Conservation (phyloP, 2,329 filamentous ascomycete species). For the Sporothrix sp. region DNA sequence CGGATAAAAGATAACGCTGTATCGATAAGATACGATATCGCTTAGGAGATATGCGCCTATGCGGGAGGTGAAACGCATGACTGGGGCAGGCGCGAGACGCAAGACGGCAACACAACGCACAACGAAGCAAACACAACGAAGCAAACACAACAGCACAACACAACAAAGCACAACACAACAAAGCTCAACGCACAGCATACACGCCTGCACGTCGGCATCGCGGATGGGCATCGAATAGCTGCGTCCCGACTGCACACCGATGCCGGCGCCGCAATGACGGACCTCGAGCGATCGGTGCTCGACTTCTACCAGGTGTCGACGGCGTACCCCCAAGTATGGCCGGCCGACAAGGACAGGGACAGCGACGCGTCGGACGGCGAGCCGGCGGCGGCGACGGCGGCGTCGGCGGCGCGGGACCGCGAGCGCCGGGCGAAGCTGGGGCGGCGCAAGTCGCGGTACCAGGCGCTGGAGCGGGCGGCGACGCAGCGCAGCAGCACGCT, state of each 20-base stretch:
- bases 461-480: constrained; percentile 67
- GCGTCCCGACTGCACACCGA: not conserved
- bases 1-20: constrained; percentile 11
- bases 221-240: not conserved
- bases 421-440: constrained; percentile 39
- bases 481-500: constrained; percentile 58
- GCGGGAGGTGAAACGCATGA: no score
- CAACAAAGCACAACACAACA: not conserved
- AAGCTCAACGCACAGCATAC: not conserved
- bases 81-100: no score
- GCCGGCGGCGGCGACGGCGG: constrained; percentile 24
- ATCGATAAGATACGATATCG: constrained; percentile 12
- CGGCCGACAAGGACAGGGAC: constrained; percentile 61
- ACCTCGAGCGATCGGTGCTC: constrained; percentile 66
- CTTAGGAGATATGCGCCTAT: not conserved
- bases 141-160: not conserved
- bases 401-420: constrained; percentile 38
- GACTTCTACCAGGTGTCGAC: constrained; percentile 83
- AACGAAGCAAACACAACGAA: not conserved
- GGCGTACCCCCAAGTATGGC: constrained; percentile 77
- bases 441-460: constrained; percentile 68
- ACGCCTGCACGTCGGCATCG: not conserved
- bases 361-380: constrained; percentile 54
- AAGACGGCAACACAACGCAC: not conserved
- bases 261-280: constrained; percentile 41